phyloP scores from a whole-genome alignment of 208 protist genomes.

The Crithidia brevicula region DNA sequence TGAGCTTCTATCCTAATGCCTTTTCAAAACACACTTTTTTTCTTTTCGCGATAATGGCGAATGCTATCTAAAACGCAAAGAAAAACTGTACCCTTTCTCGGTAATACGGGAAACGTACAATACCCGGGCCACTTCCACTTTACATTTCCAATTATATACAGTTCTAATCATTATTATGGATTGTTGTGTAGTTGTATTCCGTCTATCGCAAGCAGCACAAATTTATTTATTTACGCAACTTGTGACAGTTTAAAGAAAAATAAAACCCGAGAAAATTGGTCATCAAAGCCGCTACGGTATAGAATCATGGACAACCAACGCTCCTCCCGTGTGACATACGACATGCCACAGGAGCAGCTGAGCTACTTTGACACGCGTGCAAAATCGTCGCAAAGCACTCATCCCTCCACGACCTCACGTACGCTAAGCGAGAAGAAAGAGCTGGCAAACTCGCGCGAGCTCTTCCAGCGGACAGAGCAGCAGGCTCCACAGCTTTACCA shows the following conservation, averaged over 20 bases:
- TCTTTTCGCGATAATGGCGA: no score
- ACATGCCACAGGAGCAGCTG: conserved; percentile 33
- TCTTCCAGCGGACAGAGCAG: not conserved
- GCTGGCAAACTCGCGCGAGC: not conserved
- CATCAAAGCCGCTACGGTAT: not conserved
- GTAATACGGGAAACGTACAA: no score
- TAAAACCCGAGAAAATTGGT: not conserved
- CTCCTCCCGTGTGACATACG: conserved; percentile 9
- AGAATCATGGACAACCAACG: conserved; percentile 11
- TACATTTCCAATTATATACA: no score
- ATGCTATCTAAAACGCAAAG: no score
- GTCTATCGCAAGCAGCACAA: no score
- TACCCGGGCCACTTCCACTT: no score
- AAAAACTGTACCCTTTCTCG: no score
- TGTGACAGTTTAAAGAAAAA: not conserved
- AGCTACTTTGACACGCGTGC: conserved; percentile 25
- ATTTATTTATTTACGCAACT: no score
- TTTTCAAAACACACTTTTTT: no score
- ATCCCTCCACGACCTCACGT: not conserved
- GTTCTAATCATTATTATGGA: no score
- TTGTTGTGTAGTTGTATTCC: no score
- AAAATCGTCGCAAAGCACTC: not conserved
- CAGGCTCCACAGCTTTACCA: not conserved
- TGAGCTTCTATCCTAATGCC: no score
- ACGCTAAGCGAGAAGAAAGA: not conserved